Evolutionary conservation across 2,329 filamentous ascomycete genomes (phyloP), one percentile per base, ranked within the genome.

Genomic region (Harringtonia aguacate): DNA sequence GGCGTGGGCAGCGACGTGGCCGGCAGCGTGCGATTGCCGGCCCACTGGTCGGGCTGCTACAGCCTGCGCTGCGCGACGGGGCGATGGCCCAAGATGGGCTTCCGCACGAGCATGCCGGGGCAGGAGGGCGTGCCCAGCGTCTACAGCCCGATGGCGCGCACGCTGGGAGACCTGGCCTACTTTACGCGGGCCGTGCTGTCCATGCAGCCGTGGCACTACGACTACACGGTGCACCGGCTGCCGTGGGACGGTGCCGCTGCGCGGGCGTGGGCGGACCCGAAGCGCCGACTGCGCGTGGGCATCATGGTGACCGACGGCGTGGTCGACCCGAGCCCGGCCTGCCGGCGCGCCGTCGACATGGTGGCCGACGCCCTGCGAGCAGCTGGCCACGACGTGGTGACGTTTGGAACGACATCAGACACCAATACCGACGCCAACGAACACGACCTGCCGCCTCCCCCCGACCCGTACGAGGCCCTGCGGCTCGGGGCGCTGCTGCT

Each of bases 1-100:
- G 89, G 89, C 34, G 83, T 95, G 52, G 90, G 89, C 10, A 89
- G 84, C 39, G 89, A 95, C 61, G 88, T 95, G 15, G 89, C 88
- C 14, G 89, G 90, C 27, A 92, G 85, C 15, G 88, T 95, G 6
- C 76, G 89, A 42, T 81, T 77, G 2, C 90, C 89, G 0, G 90
- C 89, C 6, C 87, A 94, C 54, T 95, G 88, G 67, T 84, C 84
- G 3, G 89, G 89, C 9, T 86, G 90, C 58, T 95, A 94, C 62
- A 83, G 84, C 17, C 66, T 95, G 21, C 79, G 85, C 30, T 95
- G 89, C 64, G 89, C 85, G 4, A 94, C 86, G 2, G 89, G 90
- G 2, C 75, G 89, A 39, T 95, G 89, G 87, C 86, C 87, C 1
- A 94, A 94, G 61, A 73, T 77, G 35, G 87, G 87, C 10, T 80